Evolutionary conservation across 2,329 filamentous ascomycete genomes (phyloP), one percentile per base, ranked within the genome.

Genomic region (Polychaeton citri): DNA sequence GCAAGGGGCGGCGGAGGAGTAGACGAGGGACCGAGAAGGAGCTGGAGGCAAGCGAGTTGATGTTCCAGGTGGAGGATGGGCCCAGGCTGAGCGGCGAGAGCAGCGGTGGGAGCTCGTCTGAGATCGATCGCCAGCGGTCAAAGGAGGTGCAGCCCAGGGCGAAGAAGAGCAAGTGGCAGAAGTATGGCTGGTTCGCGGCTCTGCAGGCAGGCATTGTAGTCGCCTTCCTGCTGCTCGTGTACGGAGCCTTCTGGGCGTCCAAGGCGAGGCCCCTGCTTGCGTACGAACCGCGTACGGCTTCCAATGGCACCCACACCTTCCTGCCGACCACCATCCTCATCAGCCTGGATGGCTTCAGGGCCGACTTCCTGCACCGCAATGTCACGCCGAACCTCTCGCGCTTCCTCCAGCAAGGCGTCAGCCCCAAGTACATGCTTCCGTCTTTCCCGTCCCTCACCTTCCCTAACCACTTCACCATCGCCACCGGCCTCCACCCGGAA

Each of bases 381-480:
- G 62, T 96, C 20, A 95, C 88, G 1, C 90, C 88, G 1, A 77
- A 79, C 2, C 66, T 98, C 6, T 83, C 76, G 47, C 70, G 76
- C 2, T 80, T 98, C 44, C 68, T 94, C 42, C 72, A 74, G 41
- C 76, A 85, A 44, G 90, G 90, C 19, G 77, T 96, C 8, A 94
- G 87, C 5, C 88, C 90, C 2, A 71, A 76, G 45, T 95, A 88
- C 60, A 95, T 98, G 86, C 71, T 76, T 5, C 90, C 90, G 0
- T 92, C 85, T 26, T 98, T 98, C 46, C 90, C 90, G 0, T 93
- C 84, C 16, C 84, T 98, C 32, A 98, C 90, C 0, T 98, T 98
- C 50, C 90, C 90, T 3, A 65, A 96, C 49, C 90, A 96, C 58
- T 95, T 88, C 58, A 95, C 88, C 0, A 66, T 96, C 24, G 84